Evolutionary conservation across 1,284 basidiomycete species (phyloP).

Genomic region (Sanghuangporus weigelae): DNA sequence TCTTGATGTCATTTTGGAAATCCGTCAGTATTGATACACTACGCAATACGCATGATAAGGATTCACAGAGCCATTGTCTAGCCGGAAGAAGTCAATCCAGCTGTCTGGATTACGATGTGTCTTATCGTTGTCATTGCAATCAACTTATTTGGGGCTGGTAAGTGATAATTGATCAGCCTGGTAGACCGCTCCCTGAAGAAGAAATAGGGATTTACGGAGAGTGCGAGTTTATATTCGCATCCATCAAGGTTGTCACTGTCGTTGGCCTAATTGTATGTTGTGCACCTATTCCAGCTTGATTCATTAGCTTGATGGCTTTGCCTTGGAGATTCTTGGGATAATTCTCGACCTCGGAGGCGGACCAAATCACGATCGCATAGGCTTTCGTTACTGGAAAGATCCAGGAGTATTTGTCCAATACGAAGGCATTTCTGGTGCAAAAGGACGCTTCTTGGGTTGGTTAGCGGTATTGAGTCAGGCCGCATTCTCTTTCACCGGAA

Average conservation of each 20-base stretch:
- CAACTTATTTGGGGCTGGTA: conserved; percentile 73
- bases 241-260: conserved; percentile 79
- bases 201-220: conserved; percentile 58
- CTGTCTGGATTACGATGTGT: conserved; percentile 74
- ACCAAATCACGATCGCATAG: conserved; percentile 44
- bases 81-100: conserved; percentile 47
- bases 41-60: conserved; percentile 11
- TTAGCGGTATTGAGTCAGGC: conserved; percentile 67
- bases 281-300: conserved; percentile 17
- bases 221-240: conserved; percentile 70
- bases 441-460: conserved; percentile 64
- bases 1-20: conserved; percentile 75
- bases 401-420: conserved; percentile 69
- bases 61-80: conserved; percentile 38
- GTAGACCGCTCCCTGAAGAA: neutral
- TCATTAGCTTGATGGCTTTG: neutral
- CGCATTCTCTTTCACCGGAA: conserved; percentile 79
- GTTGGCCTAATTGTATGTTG: conserved; percentile 54
- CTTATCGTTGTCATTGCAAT: conserved; percentile 70
- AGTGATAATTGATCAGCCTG: conserved; percentile 18
- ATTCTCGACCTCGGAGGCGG: conserved; percentile 71
- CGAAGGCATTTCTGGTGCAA: conserved; percentile 45
- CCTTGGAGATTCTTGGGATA: conserved; percentile 42
- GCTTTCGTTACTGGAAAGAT: conserved; percentile 65
- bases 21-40: conserved; percentile 8